These are phyloP conservation scores for Mycena haematopus DNA, from an alignment of 768 basidiomycete genomes.

Conservation along the genomic window DNA sequence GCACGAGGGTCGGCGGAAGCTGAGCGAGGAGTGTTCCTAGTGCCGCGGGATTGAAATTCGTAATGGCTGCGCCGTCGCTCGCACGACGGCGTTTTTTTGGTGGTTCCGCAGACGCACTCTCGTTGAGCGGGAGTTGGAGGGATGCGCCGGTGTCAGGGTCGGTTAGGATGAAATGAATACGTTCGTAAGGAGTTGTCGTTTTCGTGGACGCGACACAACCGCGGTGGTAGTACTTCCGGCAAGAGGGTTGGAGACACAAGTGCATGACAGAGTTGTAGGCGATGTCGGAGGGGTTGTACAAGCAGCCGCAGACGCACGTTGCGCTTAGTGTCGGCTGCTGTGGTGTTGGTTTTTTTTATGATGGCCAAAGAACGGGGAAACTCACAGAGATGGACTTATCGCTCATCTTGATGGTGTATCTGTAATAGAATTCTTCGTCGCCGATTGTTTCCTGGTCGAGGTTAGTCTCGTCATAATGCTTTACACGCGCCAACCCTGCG, in stretches of 20 bases:
- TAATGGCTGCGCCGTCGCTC: background rate
- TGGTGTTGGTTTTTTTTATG: background rate
- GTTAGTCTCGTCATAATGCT: constrained; percentile 45
- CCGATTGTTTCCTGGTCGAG: constrained; percentile 48
- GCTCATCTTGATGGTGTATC: constrained; percentile 50
- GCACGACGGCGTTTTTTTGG: constrained; percentile 23
- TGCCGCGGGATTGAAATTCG: constrained; percentile 2
- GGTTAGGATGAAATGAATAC: constrained; percentile 22
- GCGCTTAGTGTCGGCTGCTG: constrained; percentile 49
- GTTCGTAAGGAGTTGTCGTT: constrained; percentile 11
- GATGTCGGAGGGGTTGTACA: constrained; percentile 52
- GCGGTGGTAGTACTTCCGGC: constrained; percentile 56
- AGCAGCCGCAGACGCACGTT: constrained; percentile 52
- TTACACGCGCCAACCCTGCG: constrained; percentile 44
- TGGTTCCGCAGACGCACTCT: constrained; percentile 8
- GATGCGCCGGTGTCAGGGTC: constrained; percentile 25
- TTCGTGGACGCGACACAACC: constrained; percentile 47
- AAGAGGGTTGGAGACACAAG: constrained; percentile 61
- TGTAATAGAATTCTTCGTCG: constrained; percentile 49
- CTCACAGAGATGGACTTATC: constrained; percentile 44
- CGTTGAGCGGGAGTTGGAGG: background rate
- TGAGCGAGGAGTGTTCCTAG: constrained; percentile 21
- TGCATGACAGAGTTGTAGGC: constrained; percentile 47
- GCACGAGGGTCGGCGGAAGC: constrained; percentile 48
- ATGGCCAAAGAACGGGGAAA: background rate